A percentile compares a stretch with the other conserved stretches of the same genome.
Conservation (phyloP, 306 rosid species). For the Lotus japonicus region DNA sequence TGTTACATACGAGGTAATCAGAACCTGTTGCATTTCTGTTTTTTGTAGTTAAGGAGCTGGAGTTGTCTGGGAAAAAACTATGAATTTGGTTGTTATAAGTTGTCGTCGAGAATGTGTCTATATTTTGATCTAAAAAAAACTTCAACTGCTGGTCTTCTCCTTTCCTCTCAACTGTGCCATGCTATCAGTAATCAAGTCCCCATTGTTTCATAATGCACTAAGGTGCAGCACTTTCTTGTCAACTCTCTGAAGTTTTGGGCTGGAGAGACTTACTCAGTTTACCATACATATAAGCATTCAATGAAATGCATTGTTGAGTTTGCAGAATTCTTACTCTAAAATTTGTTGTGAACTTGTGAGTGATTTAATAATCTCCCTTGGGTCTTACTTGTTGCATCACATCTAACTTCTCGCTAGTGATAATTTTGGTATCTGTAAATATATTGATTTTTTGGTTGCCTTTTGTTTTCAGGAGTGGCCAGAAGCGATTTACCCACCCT, state of each 20-base stretch:
- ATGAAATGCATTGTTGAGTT: background rate
- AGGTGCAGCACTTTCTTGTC: background rate
- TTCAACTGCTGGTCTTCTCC: background rate
- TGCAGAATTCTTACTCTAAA: background rate
- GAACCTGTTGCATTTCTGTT: background rate
- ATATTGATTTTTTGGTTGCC: conserved; percentile 1
- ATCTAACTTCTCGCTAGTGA: background rate
- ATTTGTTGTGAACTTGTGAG: background rate
- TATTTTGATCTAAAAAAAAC: background rate
- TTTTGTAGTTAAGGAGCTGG: background rate
- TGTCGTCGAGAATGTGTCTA: background rate
- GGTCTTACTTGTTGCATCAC: background rate
- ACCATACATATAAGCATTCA: background rate
- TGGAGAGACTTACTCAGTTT: background rate
- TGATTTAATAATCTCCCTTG: background rate
- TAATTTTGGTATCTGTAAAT: background rate
- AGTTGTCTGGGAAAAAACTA: background rate
- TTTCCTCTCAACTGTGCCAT: background rate
- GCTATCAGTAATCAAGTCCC: background rate
- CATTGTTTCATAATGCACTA: background rate
- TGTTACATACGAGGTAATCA: conserved; percentile 79
- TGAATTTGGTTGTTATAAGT: background rate
- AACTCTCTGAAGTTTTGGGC: background rate
- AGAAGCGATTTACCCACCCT: conserved; percentile 80
- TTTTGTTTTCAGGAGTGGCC: conserved; percentile 79